A percentile compares a stretch with the other conserved stretches of the same genome.
phyloP scores from a whole-genome alignment of 1,284 basidiomycete species.

The Gastroboletus turbinatus region DNA sequence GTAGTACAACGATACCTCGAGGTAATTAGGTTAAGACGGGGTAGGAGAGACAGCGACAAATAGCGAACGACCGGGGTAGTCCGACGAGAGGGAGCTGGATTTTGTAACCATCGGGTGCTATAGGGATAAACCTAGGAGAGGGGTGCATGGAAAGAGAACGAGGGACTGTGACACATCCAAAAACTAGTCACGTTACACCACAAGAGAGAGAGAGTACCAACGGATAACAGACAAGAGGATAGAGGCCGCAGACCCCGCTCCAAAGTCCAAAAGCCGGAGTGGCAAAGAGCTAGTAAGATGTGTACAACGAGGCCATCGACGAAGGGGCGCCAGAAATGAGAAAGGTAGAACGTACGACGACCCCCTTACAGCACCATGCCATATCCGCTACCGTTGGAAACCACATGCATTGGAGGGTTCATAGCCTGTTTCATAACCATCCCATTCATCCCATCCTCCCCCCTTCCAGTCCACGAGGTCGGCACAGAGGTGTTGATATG shows the following conservation, averaged over 20 bases:
- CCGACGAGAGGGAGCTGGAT: neutral
- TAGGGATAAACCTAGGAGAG: constrained; percentile 9
- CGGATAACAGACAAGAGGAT: constrained; percentile 7
- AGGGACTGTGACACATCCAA: constrained; percentile 12
- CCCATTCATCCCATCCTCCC: constrained; percentile 33
- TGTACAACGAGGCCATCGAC: constrained; percentile 9
- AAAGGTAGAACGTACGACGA: constrained; percentile 11
- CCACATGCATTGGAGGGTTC: constrained; percentile 38
- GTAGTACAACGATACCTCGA: constrained; percentile 27
- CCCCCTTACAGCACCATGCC: constrained; percentile 41
- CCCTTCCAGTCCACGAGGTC: constrained; percentile 28
- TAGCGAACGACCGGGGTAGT: neutral
- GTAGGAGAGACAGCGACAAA: neutral
- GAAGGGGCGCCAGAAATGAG: neutral
- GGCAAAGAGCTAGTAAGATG: constrained; percentile 13
- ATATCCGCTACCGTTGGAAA: constrained; percentile 38
- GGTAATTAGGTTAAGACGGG: constrained; percentile 19
- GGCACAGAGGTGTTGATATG: constrained; percentile 30
- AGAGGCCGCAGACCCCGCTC: constrained; percentile 9
- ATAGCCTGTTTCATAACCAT: constrained; percentile 38
- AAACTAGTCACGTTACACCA: constrained; percentile 10
- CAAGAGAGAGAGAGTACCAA: constrained; percentile 13
- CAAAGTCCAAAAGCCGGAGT: constrained; percentile 12
- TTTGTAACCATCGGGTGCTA: constrained; percentile 16
- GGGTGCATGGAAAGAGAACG: constrained; percentile 3